Evolutionary conservation across 169 alveolate species (phyloP).

Genomic region (Eimeria maxima): DNA sequence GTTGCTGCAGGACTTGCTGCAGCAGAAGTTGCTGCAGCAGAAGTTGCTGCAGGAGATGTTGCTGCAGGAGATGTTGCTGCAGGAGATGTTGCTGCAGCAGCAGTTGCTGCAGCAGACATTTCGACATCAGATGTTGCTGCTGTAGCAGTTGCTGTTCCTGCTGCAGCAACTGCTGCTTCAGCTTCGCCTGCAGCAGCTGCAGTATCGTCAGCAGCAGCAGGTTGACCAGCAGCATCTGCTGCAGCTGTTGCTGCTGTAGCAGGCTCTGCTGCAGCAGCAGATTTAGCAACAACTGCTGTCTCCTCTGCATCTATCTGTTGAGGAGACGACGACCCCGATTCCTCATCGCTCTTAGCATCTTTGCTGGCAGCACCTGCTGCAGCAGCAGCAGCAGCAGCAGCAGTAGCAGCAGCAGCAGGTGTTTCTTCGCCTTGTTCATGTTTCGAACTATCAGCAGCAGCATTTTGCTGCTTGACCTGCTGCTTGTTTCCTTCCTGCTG

Average conservation of each 20-base stretch:
- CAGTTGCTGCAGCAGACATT: not conserved
- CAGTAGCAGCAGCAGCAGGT: constrained; percentile 61
- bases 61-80: not conserved
- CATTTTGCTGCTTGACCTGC: not conserved
- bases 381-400: constrained; percentile 47
- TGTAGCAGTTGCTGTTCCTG: not conserved
- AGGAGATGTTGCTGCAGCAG: not conserved
- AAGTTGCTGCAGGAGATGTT: not conserved
- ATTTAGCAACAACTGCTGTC: not conserved
- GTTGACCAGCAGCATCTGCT: not conserved
- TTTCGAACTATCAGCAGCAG: not conserved
- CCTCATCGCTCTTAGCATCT: not conserved
- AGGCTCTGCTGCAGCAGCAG: constrained; percentile 23
- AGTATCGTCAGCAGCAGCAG: not conserved
- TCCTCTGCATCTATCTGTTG: not conserved
- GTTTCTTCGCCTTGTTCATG: not conserved
- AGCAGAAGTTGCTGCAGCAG: not conserved
- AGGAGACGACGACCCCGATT: not conserved
- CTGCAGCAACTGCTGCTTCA: not conserved
- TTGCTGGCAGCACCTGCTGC: not conserved
- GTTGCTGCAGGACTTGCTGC: not conserved
- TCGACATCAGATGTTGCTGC: not conserved
- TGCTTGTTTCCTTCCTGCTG: constrained; percentile 1
- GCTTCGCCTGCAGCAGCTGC: not conserved
- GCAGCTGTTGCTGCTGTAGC: not conserved